Evolutionary conservation across 805 yeast species (phyloP).

Genomic region (Starmera amethionina): DNA sequence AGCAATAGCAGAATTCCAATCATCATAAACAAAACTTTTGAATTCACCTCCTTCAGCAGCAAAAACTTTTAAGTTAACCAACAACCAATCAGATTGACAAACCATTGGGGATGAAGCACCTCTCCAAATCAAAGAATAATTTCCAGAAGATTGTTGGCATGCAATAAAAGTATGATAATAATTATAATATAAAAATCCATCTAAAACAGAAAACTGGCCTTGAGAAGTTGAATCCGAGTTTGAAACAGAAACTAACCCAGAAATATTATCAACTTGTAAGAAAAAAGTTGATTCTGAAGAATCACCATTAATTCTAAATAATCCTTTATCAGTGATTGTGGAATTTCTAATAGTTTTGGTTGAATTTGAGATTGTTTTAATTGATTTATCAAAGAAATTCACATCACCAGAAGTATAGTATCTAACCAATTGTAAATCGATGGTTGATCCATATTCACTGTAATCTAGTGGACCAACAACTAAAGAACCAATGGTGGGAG

Average conservation of each 20-base stretch:
- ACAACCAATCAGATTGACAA: conserved; percentile 11
- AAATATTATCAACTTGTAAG: conserved; percentile 4
- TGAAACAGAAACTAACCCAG: conserved; percentile 7
- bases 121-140: conserved; percentile 14
- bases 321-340: conserved; percentile 4
- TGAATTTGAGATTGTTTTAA: background rate
- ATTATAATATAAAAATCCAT: conserved; percentile 6
- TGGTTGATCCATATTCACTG: conserved; percentile 6
- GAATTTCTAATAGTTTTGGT: conserved; percentile 7
- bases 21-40: conserved; percentile 8
- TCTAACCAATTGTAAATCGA: conserved; percentile 10
- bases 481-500: conserved; percentile 8
- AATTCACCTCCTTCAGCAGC: conserved; percentile 6
- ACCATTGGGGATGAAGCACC: conserved; percentile 12
- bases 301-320: conserved; percentile 3
- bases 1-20: conserved; percentile 10
- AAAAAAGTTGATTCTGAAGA: conserved; percentile 1
- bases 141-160: conserved; percentile 5
- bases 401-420: conserved; percentile 7
- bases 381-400: conserved; percentile 7
- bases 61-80: conserved; percentile 9
- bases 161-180: conserved; percentile 15
- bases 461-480: conserved; percentile 13
- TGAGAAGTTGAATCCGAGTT: conserved; percentile 2
- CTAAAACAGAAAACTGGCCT: conserved; percentile 10